Conservation (phyloP, 2,329 filamentous ascomycete species). For the Lanzia echinophila region DNA sequence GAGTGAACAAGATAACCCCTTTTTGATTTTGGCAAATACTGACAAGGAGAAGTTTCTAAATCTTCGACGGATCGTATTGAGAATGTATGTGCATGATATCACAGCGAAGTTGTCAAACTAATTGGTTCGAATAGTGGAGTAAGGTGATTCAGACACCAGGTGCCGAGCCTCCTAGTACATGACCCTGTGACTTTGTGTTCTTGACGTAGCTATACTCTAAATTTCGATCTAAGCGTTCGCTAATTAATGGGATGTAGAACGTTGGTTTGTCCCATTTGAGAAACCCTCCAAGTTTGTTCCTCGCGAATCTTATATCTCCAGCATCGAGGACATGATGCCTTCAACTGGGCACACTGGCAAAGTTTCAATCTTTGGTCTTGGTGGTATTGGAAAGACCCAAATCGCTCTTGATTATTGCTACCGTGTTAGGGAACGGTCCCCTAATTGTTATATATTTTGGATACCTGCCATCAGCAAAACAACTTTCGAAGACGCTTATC, state of each 20-base stretch:
- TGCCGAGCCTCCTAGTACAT: too few species aligned
- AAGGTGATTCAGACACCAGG: too few species aligned
- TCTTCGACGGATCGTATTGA: too few species aligned
- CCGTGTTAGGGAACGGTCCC: conserved; percentile 30
- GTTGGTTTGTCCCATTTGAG: conserved; percentile 13
- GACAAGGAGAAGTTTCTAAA: too few species aligned
- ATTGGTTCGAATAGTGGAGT: too few species aligned
- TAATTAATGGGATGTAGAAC: too few species aligned
- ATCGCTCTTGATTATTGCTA: conserved; percentile 36
- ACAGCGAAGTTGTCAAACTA: too few species aligned
- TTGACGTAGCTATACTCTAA: too few species aligned
- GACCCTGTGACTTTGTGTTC: too few species aligned
- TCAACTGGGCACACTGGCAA: not conserved
- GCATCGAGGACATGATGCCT: conserved; percentile 25
- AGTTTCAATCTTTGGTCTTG: conserved; percentile 31
- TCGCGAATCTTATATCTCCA: conserved; percentile 16
- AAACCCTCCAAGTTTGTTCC: conserved; percentile 20
- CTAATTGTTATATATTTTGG: conserved; percentile 39
- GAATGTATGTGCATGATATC: too few species aligned
- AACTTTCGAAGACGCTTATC: conserved; percentile 22
- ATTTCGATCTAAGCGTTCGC: too few species aligned
- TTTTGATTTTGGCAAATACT: too few species aligned
- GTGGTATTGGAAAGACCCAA: conserved; percentile 39
- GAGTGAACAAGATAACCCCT: conserved; percentile 15
- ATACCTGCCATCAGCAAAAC: conserved; percentile 35